phyloP scores from a whole-genome alignment of 2,329 filamentous ascomycete genomes.

The Botrytis aclada region DNA sequence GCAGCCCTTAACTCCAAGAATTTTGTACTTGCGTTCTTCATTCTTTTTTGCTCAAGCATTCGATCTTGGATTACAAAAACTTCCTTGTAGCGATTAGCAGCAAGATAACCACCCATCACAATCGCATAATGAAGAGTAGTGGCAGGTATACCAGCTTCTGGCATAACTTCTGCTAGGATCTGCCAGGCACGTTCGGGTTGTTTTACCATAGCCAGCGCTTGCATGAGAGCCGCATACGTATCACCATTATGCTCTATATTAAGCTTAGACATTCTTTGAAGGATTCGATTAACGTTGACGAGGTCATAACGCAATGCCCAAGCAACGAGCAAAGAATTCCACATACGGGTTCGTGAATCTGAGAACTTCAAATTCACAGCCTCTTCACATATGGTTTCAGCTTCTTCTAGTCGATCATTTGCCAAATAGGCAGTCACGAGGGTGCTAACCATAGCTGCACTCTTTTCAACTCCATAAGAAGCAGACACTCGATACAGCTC shows the following conservation, averaged over 20 bases:
- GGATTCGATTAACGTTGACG: slow-evolving; percentile 50
- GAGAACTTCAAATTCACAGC: slow-evolving; percentile 50
- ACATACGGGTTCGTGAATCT: slow-evolving; percentile 60
- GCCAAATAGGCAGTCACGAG: slow-evolving; percentile 67
- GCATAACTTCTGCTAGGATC: slow-evolving; percentile 51
- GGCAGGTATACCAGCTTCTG: slow-evolving; percentile 42
- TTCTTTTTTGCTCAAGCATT: slow-evolving; percentile 43
- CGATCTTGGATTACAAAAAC: slow-evolving; percentile 46
- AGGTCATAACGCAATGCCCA: slow-evolving; percentile 63
- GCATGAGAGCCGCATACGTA: slow-evolving; percentile 62
- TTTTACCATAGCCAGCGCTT: slow-evolving; percentile 50
- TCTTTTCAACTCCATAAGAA: slow-evolving; percentile 48
- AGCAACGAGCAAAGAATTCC: slow-evolving; percentile 73
- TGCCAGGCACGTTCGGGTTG: slow-evolving; percentile 54
- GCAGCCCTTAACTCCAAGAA: slow-evolving; percentile 41
- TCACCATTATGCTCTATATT: slow-evolving; percentile 51
- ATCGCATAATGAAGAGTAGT: slow-evolving; percentile 52
- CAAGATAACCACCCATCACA: slow-evolving; percentile 48
- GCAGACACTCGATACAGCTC: slow-evolving; percentile 63
- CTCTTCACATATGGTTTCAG: slow-evolving; percentile 57
- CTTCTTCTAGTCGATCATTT: slow-evolving; percentile 52
- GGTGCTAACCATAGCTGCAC: slow-evolving; percentile 57
- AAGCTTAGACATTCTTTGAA: slow-evolving; percentile 52
- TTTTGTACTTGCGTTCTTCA: slow-evolving; percentile 43
- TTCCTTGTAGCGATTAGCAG: slow-evolving; percentile 41